Conservation (phyloP, 148 eudicot species). For the Euryodendron excelsum region DNA sequence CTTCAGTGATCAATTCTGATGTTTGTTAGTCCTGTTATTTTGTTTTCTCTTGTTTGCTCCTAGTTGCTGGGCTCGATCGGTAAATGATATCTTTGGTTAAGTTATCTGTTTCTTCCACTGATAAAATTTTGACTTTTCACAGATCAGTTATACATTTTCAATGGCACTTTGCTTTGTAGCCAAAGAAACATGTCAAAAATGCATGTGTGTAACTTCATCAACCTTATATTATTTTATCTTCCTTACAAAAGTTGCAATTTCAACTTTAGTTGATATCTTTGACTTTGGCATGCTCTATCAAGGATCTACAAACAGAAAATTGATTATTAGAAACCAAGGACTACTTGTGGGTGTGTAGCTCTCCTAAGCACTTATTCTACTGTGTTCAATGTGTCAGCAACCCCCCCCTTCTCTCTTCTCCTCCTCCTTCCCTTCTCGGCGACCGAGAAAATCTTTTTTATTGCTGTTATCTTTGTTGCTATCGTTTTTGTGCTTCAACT, state of each 20-base stretch:
- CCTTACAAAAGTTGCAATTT: neutral
- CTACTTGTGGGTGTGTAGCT: too few species aligned
- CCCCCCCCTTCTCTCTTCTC: too few species aligned
- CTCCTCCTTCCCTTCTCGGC: too few species aligned
- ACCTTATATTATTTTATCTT: neutral
- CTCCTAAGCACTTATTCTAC: too few species aligned
- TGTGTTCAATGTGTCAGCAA: too few species aligned
- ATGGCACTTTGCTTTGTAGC: too few species aligned
- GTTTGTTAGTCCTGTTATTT: neutral
- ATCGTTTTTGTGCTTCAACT: too few species aligned
- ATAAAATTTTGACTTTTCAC: too few species aligned
- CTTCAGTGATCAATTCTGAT: neutral
- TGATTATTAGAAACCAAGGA: neutral
- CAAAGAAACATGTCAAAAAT: too few species aligned
- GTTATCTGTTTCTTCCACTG: neutral
- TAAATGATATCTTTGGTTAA: neutral
- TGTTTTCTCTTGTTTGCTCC: neutral
- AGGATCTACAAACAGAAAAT: neutral
- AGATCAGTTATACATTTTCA: too few species aligned
- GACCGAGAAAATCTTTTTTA: too few species aligned
- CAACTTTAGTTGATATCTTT: neutral
- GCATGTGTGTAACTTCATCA: neutral
- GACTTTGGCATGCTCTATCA: neutral
- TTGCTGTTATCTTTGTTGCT: too few species aligned
- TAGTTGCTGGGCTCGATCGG: neutral